Evolutionary conservation across 2,329 filamentous ascomycete species (phyloP), one percentile per base, ranked within the genome.

Genomic region (Aspergillus sp.): DNA sequence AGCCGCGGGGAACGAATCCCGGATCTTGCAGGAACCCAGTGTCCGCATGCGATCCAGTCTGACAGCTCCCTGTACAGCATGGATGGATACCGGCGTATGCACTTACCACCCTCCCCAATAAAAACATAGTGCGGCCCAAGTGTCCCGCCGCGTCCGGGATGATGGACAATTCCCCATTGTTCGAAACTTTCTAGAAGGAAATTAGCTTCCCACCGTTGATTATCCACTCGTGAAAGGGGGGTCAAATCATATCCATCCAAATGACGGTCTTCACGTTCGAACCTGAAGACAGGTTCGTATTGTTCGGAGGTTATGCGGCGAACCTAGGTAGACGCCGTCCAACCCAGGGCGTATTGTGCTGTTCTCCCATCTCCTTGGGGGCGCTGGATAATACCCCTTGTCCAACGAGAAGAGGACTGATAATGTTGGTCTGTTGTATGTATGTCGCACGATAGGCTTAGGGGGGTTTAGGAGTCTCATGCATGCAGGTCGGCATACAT

Each of bases 171-270:
- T 46, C 51, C 46, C 54, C 56, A 57, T 55, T 45, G 49, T 60
- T 62, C 55, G 58, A 67, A 67, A 57, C 60, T 62, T 68, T 68
- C 65, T 68, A 69, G 65, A 69, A 69, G 64, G 58, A 63, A 59
- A 59, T 59, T 67, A 65, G 56, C 59, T 60, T 67, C 63, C 53
- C 55, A 50, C 63, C 59, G 60, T 64, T 59, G 54, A 36, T 52
- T 47, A 56, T 51, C 58, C 51, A 46, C 45, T 49, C 41, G 44
- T 35, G 35, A 60, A 60, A 55, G 53, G 57, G 55, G 50, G 55
- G 47, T 50, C 26, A 30, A 30, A 30, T 30, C 26, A 30, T 11
- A 30, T 30, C 26, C 26, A 11, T 30, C 26, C 26, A 11, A 7
- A 22, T 22, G 26, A 30, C 26, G 26, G 26, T 30, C 26, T 30